Evolutionary conservation across 495 filamentous ascomycete genomes (phyloP).

Genomic region (Podospora australis): DNA sequence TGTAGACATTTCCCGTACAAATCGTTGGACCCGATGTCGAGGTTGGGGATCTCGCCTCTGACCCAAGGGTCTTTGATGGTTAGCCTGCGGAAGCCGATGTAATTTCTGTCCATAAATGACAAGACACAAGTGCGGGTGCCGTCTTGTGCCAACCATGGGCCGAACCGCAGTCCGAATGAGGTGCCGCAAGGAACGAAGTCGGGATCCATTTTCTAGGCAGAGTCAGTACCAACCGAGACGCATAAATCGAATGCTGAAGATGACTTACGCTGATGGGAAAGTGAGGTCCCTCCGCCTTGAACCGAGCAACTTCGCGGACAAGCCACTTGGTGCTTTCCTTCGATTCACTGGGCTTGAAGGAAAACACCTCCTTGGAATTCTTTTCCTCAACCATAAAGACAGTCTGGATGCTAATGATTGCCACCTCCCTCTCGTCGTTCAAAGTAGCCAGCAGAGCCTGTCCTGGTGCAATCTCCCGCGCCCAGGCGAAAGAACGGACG

Average conservation of each 20-base stretch:
- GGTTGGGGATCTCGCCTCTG: constrained; percentile 15
- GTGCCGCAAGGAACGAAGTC: constrained; percentile 36
- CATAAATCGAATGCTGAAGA: not conserved
- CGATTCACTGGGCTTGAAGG: not conserved
- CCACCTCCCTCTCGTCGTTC: constrained; percentile 38
- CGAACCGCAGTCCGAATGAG: constrained; percentile 39
- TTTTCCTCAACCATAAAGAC: constrained; percentile 8
- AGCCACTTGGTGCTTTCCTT: constrained; percentile 31
- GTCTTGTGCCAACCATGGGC: constrained; percentile 33
- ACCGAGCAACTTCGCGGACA: constrained; percentile 36
- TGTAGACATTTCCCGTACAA: constrained; percentile 34
- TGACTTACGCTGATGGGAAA: constrained; percentile 25
- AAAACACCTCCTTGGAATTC: constrained; percentile 1
- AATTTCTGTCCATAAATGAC: constrained; percentile 35
- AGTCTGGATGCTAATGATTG: constrained; percentile 36
- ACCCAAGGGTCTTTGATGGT: constrained; percentile 22
- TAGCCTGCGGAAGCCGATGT: constrained; percentile 41
- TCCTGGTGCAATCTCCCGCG: constrained; percentile 30
- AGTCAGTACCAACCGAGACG: not conserved
- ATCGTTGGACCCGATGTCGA: constrained; percentile 27
- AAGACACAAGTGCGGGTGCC: constrained; percentile 28
- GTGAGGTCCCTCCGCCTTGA: constrained; percentile 39
- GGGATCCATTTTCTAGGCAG: constrained; percentile 29
- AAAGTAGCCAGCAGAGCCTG: constrained; percentile 36
- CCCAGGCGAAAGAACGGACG: constrained; percentile 40